Evolutionary conservation across 116 monocot species (phyloP).

Genomic region (Phalaenopsis hybrid): DNA sequence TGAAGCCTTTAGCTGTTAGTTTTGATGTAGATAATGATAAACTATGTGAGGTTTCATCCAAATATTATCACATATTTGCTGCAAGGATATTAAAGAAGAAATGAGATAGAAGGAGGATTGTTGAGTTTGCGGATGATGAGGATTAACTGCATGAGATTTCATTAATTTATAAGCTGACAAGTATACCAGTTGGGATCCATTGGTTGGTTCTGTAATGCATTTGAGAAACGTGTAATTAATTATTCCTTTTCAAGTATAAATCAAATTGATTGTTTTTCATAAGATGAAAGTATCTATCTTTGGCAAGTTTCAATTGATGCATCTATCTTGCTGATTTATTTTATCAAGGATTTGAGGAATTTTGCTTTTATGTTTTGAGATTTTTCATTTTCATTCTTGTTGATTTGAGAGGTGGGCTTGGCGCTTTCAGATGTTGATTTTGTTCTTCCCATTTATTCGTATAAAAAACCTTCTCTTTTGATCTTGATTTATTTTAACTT

Average conservation of each 20-base stretch:
- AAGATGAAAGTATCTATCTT: not conserved
- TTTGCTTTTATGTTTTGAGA: not conserved
- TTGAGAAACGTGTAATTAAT: not conserved
- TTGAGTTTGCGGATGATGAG: not conserved
- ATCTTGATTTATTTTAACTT: constrained; percentile 13
- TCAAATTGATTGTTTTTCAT: not conserved
- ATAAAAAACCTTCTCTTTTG: not conserved
- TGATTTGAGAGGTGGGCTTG: not conserved
- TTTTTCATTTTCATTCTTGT: not conserved
- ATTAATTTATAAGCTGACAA: not conserved
- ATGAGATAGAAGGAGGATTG: not conserved
- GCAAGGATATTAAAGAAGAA: not conserved
- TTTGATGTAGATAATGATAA: not conserved
- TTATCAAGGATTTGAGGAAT: not conserved
- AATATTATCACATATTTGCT: not conserved
- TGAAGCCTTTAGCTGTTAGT: not conserved
- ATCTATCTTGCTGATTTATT: not conserved
- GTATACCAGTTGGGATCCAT: not conserved
- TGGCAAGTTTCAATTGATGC: not conserved
- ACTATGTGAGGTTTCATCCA: not conserved
- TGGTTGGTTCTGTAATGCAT: not conserved
- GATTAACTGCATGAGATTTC: not conserved
- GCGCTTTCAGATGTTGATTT: not conserved
- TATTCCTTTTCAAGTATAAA: not conserved
- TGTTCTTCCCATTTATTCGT: not conserved